A percentile compares a stretch with the other conserved stretches of the same genome.
These are phyloP conservation scores for Ambrosiella beaveri DNA, from an alignment of 2,329 filamentous ascomycete genomes.

Conservation along the genomic window DNA sequence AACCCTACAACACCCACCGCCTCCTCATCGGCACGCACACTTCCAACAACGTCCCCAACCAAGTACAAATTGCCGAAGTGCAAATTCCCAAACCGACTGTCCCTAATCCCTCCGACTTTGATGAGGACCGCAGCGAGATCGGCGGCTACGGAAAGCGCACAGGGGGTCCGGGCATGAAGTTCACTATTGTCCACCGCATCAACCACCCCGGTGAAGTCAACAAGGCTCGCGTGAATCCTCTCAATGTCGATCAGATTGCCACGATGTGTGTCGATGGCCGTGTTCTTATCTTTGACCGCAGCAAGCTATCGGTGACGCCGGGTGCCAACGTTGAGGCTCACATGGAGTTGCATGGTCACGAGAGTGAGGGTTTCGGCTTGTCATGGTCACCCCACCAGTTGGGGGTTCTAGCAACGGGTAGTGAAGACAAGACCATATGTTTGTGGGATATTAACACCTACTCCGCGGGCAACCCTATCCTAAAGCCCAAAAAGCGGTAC, in stretches of 20 bases:
- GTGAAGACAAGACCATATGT: conserved; percentile 78
- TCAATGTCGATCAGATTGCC: conserved; percentile 92
- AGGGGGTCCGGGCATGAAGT: conserved; percentile 60
- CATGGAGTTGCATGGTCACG: conserved; percentile 71
- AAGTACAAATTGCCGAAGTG: conserved; percentile 85
- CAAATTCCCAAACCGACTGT: conserved; percentile 68
- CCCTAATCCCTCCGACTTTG: conserved; percentile 68
- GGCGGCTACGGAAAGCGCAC: conserved; percentile 71
- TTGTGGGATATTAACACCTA: conserved; percentile 81
- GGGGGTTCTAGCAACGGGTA: conserved; percentile 74
- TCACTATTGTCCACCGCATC: conserved; percentile 87
- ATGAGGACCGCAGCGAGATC: conserved; percentile 82
- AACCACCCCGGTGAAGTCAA: conserved; percentile 95
- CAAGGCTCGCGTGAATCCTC: conserved; percentile 93
- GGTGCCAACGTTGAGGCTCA: conserved; percentile 62
- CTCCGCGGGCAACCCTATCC: conserved; percentile 47
- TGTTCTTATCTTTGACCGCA: conserved; percentile 87
- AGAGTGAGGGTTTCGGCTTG: conserved; percentile 76
- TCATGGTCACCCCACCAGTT: conserved; percentile 77
- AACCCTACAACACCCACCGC: conserved; percentile 74
- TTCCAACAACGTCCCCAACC: conserved; percentile 68
- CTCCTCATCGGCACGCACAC: conserved; percentile 91
- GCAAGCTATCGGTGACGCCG: conserved; percentile 72
- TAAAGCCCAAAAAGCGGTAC: conserved; percentile 59
- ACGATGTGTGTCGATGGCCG: conserved; percentile 77